Evolutionary conservation across 345 rosid genomes (phyloP).

Genomic region (Pelargonium nanum): DNA sequence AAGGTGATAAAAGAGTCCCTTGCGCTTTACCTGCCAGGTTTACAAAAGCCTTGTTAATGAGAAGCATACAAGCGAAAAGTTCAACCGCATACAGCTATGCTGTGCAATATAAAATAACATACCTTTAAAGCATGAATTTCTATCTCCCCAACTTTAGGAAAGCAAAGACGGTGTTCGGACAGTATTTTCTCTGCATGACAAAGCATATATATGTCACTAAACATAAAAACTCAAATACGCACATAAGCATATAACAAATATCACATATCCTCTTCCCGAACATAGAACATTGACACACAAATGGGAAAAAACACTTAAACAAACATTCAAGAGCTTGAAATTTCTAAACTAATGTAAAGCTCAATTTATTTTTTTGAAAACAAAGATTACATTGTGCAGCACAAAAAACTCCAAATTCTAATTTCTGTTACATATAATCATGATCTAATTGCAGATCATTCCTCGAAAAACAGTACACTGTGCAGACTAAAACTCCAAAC

Average conservation of each 20-base stretch:
- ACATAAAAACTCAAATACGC: constrained; percentile 2
- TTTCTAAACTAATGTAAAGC: too few species aligned
- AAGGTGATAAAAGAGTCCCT: constrained; percentile 36
- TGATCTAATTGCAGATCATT: too few species aligned
- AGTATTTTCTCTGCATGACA: constrained; percentile 34
- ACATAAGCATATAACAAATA: not conserved
- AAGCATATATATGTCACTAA: constrained; percentile 4
- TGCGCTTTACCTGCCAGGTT: constrained; percentile 34
- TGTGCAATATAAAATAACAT: not conserved
- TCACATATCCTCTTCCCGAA: not conserved
- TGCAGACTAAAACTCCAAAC: too few species aligned
- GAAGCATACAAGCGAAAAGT: not conserved
- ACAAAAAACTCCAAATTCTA: too few species aligned
- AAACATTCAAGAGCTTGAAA: too few species aligned
- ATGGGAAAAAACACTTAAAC: too few species aligned
- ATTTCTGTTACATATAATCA: too few species aligned
- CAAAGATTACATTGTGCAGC: too few species aligned
- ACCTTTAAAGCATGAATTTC: constrained; percentile 47
- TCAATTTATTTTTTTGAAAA: too few species aligned
- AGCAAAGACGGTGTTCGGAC: constrained; percentile 32
- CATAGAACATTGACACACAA: not conserved
- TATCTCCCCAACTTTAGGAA: constrained; percentile 39
- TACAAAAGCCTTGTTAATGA: constrained; percentile 1
- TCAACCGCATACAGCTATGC: not conserved
- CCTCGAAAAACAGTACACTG: too few species aligned